Base-by-base conservation (phyloP, 495 filamentous ascomycete genomes). In the Tuber brumale region DNA sequence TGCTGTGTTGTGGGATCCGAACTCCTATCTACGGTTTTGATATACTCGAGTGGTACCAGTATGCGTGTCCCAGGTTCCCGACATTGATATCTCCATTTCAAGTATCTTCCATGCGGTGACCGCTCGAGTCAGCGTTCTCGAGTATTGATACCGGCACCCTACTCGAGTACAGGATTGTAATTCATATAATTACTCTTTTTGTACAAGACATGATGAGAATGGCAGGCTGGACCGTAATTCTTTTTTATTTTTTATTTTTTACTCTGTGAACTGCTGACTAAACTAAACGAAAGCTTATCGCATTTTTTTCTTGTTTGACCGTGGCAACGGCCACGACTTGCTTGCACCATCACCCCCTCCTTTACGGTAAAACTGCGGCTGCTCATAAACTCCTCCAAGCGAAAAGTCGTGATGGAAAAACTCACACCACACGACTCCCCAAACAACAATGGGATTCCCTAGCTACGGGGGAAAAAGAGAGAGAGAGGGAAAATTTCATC, bases 321-420 rank as follows among this genome's bases (percentile, higher is more conserved):
- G 16, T 66, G 27, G 57, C 5, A 35, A n/a, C 27, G 16, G 57
- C 57, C 46, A 23, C 46, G 18, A 48, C 46, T 48, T 48, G 21
- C 46, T 48, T 48, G 46, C 46, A 6, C 46, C 57, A 61, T 61
- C 57, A 35, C 27, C 57, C 57, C 57, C 31, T 6, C 72, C 73
- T 76, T 48, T 80, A 71, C 72, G 73, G 78, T 71, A 66, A 69
- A 77, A 76, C 45, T 42, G 39, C 77, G 66, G 69, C 78, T 66
- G 12, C 57, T 35, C 57, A 35, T 18, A 48, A 76, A 80, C 73
- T 76, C 74, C 77, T 73, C 70, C 76, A 73, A 79, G 61, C 37
- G 70, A 72, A 72, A 73, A 71, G 75, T 31, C 27, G 27, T 35
- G 57, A 66, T 66, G 57, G 57, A 66, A 66, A 66, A 66, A 66